phyloP scores from a whole-genome alignment of 345 rosid genomes.

The Populus nigra region DNA sequence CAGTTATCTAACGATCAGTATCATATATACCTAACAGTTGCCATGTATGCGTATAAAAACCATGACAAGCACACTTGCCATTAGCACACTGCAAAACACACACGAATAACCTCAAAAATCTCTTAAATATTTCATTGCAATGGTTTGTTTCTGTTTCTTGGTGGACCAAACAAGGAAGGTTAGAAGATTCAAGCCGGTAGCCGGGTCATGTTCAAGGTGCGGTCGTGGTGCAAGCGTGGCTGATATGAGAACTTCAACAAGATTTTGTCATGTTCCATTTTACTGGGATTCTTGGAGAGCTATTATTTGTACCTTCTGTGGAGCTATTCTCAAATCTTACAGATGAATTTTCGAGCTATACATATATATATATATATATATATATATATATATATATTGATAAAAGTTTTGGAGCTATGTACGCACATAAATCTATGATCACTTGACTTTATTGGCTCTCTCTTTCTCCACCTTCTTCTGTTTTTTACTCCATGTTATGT shows the following conservation, averaged over 20 bases:
- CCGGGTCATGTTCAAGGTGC: conserved; percentile 63
- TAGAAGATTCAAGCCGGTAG: conserved; percentile 62
- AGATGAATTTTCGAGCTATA: conserved; percentile 22
- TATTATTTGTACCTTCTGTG: conserved; percentile 65
- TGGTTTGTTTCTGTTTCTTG: conserved; percentile 75
- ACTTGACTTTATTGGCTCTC: not conserved
- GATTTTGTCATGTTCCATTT: conserved; percentile 62
- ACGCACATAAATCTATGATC: not conserved
- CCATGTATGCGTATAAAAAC: not conserved
- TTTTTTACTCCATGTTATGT: not conserved
- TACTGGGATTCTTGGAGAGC: conserved; percentile 70
- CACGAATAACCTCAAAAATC: not conserved
- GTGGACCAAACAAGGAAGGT: conserved; percentile 61
- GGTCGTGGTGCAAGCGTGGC: conserved; percentile 63
- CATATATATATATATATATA: too few relatives aligned
- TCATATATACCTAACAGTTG: not conserved
- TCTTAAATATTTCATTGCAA: not conserved
- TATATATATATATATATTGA: not conserved
- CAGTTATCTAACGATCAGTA: not conserved
- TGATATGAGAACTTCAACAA: conserved; percentile 60
- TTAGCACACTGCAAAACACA: not conserved
- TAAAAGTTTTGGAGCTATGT: not conserved
- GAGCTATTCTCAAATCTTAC: conserved; percentile 66
- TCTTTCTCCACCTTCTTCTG: not conserved
- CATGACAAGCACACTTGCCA: not conserved